phyloP scores from a whole-genome alignment of 2,329 filamentous ascomycete species.

The Xylaria sp. region DNA sequence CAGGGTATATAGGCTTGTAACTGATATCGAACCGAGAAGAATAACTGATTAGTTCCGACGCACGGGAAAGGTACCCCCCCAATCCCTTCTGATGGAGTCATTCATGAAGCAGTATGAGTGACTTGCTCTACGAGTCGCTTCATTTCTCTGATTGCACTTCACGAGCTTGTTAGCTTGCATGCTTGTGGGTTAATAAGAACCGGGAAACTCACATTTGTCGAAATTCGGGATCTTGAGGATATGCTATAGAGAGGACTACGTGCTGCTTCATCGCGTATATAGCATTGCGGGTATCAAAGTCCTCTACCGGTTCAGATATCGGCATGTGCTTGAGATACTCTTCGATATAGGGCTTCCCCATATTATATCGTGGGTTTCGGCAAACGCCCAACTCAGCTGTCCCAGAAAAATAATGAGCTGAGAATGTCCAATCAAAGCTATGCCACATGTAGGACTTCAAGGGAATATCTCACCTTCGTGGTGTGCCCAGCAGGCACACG shows the following conservation, averaged over 20 bases:
- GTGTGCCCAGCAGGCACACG: slow-evolving; percentile 35
- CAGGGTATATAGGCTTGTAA: too few species aligned
- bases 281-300: slow-evolving; percentile 38
- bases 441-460: neutral
- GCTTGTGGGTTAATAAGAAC: neutral
- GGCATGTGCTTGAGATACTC: slow-evolving; percentile 37
- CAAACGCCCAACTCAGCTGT: slow-evolving; percentile 36
- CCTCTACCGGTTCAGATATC: slow-evolving; percentile 37
- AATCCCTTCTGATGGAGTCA: neutral
- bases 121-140: slow-evolving; percentile 7
- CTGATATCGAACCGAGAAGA: too few species aligned
- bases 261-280: slow-evolving; percentile 38
- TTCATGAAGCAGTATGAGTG: neutral
- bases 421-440: neutral
- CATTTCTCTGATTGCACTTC: slow-evolving; percentile 10
- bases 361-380: slow-evolving; percentile 35
- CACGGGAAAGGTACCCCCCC: neutral
- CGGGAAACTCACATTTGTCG: slow-evolving; percentile 15
- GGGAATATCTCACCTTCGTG: slow-evolving; percentile 32
- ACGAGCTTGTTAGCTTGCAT: neutral
- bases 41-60: neutral
- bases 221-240: slow-evolving; percentile 17
- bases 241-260: slow-evolving; percentile 34
- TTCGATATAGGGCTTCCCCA: slow-evolving; percentile 33
- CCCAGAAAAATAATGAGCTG: neutral